Conservation (phyloP, 495 filamentous ascomycete species). For the Lentithecium fluviatile region DNA sequence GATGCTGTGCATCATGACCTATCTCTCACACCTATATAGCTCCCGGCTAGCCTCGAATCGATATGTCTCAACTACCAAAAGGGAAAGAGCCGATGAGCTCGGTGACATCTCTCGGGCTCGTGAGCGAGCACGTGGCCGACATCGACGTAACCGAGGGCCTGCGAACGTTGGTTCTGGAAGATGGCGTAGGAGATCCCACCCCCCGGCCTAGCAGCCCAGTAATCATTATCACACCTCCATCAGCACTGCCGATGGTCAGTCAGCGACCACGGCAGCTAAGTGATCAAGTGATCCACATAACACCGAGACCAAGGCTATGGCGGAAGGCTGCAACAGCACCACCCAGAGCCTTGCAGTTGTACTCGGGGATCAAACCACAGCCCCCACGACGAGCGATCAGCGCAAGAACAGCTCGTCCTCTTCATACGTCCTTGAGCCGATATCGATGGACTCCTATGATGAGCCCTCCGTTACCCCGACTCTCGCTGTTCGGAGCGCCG, state of each 20-base stretch:
- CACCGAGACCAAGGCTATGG: neutral
- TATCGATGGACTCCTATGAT: neutral
- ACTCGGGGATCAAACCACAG: neutral
- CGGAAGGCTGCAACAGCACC: slow-evolving; percentile 20
- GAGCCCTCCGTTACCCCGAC: neutral
- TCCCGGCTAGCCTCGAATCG: neutral
- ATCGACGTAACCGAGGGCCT: slow-evolving; percentile 22
- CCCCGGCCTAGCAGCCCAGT: slow-evolving; percentile 1
- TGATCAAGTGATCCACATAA: neutral
- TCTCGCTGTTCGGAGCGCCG: neutral
- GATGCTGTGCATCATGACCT: too few relatives aligned
- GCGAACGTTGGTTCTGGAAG: slow-evolving; percentile 2
- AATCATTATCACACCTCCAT: neutral
- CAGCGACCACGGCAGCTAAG: neutral
- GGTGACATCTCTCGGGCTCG: neutral
- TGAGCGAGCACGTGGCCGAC: neutral
- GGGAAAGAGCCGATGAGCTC: neutral
- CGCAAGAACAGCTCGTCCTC: slow-evolving; percentile 9
- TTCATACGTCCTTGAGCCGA: neutral
- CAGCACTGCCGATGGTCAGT: neutral
- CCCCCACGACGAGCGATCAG: slow-evolving; percentile 20
- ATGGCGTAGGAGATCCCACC: neutral
- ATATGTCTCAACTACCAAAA: neutral
- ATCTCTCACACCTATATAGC: neutral
- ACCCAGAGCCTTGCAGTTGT: neutral